Evolutionary conservation across 2,329 filamentous ascomycete genomes (phyloP), one percentile per base, ranked within the genome.

Genomic region (Cladophialophora immunda): DNA sequence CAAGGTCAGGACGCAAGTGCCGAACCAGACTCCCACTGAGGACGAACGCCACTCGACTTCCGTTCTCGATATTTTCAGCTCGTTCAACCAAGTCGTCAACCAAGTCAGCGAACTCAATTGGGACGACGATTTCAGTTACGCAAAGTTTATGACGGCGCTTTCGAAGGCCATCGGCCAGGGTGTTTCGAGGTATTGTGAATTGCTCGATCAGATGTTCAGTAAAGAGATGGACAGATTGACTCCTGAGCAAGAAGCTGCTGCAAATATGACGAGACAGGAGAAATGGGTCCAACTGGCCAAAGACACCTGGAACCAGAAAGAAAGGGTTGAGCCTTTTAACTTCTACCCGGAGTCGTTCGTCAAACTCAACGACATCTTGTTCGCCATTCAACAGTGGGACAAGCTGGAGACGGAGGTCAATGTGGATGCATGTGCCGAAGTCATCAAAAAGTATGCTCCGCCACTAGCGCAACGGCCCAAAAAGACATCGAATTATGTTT

Each of bases 361-460:
- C 69, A 99, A 98, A 80, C 86, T 99, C 72, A 99, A 99, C 83
- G 97, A 99, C 75, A 90, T 99, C 71, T 94, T 97, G 79, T 98
- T 93, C 79, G 94, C 94, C 4, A 93, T 97, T 81, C 87, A 93
- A 64, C 92, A 97, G 75, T 85, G 99, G 60, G 95, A 99, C 77
- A 93, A 92, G 78, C 85, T 99, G 6, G 94, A 98, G 77, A 90
- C 87, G 75, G 88, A 90, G 66, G 92, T 98, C 83, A 94, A 97
- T 73, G 93, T 97, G 13, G 95, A 99, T 76, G 90, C 87, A 11
- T 97, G 93, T 75, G 94, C 94, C 2, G 89, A 91, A 59, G 88
- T 97, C 17, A 87, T 99, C 58, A 88, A 90, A 55, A 89, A 87
- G 73, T 84, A 91, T 69, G 88, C 92, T 29, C 92, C 92, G 8